phyloP scores from a whole-genome alignment of 257 asterid species.

The Thymus mandschuricus region DNA sequence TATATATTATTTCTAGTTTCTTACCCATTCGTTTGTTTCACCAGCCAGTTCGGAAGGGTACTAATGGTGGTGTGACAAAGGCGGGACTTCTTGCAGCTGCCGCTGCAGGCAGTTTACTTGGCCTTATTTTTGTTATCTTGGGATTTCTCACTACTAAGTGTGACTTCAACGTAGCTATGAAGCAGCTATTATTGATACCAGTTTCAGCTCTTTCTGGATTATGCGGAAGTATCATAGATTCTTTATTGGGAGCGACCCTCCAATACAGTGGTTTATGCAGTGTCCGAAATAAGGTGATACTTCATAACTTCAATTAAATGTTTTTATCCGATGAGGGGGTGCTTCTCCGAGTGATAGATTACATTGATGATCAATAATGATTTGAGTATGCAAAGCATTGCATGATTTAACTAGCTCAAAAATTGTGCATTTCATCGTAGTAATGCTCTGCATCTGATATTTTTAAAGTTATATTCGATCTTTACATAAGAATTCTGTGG shows the following conservation, averaged over 20 bases:
- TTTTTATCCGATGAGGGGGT: neutral
- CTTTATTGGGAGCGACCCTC: conserved; percentile 91
- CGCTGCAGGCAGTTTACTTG: conserved; percentile 77
- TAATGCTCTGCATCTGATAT: too few relatives aligned
- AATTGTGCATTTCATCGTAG: too few relatives aligned
- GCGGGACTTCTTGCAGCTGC: conserved; percentile 89
- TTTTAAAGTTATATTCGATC: too few relatives aligned
- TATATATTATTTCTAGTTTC: neutral
- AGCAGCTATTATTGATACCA: conserved; percentile 78
- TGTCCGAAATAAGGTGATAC: conserved; percentile 83
- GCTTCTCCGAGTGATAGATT: too few relatives aligned
- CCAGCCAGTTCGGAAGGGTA: conserved; percentile 91
- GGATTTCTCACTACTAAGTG: conserved; percentile 78
- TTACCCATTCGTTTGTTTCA: conserved; percentile 20
- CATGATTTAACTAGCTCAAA: too few relatives aligned
- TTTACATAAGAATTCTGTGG: too few relatives aligned
- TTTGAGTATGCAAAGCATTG: too few relatives aligned
- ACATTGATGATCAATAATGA: too few relatives aligned
- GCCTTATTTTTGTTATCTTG: conserved; percentile 62
- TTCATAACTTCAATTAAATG: conserved; percentile 3
- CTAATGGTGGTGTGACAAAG: conserved; percentile 93
- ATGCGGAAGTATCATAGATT: conserved; percentile 83
- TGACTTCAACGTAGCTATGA: conserved; percentile 50
- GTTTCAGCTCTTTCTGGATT: conserved; percentile 83
- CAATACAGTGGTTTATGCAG: conserved; percentile 92